Conservation (phyloP, 805 yeast genomes). For the Priceomyces haplophilus region DNA sequence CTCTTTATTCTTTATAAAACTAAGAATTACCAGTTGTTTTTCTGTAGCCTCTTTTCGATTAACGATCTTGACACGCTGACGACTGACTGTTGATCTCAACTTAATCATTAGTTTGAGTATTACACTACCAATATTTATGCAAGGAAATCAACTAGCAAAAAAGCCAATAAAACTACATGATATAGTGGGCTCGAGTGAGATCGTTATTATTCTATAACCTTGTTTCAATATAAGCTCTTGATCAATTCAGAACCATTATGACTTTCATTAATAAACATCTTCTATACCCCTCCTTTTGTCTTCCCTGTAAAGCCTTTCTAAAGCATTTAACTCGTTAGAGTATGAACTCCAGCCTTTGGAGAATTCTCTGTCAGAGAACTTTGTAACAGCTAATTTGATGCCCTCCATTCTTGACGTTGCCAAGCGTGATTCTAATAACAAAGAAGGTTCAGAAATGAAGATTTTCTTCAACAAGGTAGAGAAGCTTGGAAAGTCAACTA, state of each 20-base stretch:
- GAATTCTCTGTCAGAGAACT: slow-evolving; percentile 64
- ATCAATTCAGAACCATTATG: no score
- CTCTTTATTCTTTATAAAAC: background rate
- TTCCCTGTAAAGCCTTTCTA: slow-evolving; percentile 28
- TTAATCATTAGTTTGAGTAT: slow-evolving; percentile 5
- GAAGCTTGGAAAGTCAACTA: slow-evolving; percentile 41
- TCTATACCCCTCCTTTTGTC: slow-evolving; percentile 26
- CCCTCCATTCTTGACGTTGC: slow-evolving; percentile 46
- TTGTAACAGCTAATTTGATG: slow-evolving; percentile 39
- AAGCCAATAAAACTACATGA: no score
- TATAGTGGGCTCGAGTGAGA: no score
- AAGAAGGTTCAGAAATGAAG: slow-evolving; percentile 30
- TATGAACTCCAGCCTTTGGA: slow-evolving; percentile 48
- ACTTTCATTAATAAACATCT: slow-evolving; percentile 21
- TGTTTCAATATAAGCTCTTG: no score
- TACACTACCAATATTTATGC: no score
- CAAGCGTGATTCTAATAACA: slow-evolving; percentile 30
- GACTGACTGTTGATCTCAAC: slow-evolving; percentile 4
- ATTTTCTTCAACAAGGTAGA: slow-evolving; percentile 46
- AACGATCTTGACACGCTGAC: slow-evolving; percentile 12
- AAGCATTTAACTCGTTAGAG: slow-evolving; percentile 13
- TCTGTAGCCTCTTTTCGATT: background rate
- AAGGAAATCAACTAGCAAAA: no score
- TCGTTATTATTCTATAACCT: no score
- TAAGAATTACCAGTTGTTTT: background rate